Base-by-base conservation (phyloP, 768 basidiomycete species). In the Phlegmacium glaucopus region DNA sequence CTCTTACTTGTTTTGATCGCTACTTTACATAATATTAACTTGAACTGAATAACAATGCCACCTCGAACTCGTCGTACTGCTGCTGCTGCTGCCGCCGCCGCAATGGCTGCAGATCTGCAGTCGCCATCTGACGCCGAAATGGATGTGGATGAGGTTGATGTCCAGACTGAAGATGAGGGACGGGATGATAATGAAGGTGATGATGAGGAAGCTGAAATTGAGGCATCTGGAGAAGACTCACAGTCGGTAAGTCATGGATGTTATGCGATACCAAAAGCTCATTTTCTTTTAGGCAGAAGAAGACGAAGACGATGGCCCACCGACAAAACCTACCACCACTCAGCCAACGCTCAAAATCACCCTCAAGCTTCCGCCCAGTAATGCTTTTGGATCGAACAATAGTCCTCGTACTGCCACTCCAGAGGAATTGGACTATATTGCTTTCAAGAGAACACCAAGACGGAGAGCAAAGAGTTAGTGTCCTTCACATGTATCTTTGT, bases 261-360 rank as follows among this genome's bases (percentile, higher is more conserved):
- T 17, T 7, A 16, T 22, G 10, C 30, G 22, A 5, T 39, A 7
- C 40, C n/a, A 62, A 16, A 26, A 26, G 37, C 9, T 12, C 29
- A 18, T 22, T 18, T 8, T 34, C 13, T 49, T 39, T 28, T 18
- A 39, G 26, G 53, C 57, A 40, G 58, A 61, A 30, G 63, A 65
- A 18, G 59, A 62, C 26, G 52, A 62, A n/a, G n/a, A n/a, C n/a
- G n/a, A 62, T 13, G 45, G 45, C 26, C 45, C 56, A 13, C 36
- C 52, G 4, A 26, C 48, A 25, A 51, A 68, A 4, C 64, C 67
- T 10, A 62, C 68, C n/a, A n/a, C 59, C 63, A 8, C 13, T 60
- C 57, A 59, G 40, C 74, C 77, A 3, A 70, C 75, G 6, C 72
- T 85, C 17, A 82, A 79, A 55, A 85, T 85, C 57, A 84, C 76